Percentiles rank a stretch among this genome's conserved stretches.
Conservation (phyloP, 306 rosid genomes). For the Dicorynia guianensis region DNA sequence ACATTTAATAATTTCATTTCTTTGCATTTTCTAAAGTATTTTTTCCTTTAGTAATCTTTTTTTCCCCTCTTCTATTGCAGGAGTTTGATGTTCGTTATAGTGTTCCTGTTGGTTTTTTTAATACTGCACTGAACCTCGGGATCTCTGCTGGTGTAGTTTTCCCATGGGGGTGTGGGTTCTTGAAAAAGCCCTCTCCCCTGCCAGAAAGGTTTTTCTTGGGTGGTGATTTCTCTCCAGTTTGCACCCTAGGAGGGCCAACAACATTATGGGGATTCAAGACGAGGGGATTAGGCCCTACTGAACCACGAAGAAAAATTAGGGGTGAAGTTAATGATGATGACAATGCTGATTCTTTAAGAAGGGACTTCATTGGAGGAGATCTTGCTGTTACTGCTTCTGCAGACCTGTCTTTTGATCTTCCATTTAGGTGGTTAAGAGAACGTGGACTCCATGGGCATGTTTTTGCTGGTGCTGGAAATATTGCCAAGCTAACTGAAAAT, state of each 20-base stretch:
- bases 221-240: constrained; percentile 94
- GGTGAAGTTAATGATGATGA: constrained; percentile 51
- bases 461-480: constrained; percentile 85
- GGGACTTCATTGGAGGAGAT: constrained; percentile 88
- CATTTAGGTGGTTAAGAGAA: constrained; percentile 79
- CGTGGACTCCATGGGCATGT: constrained; percentile 82
- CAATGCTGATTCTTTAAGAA: constrained; percentile 48
- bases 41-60: constrained; percentile 27
- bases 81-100: constrained; percentile 82
- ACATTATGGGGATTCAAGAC: constrained; percentile 89
- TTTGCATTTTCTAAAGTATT: not conserved
- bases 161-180: constrained; percentile 84
- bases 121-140: constrained; percentile 83
- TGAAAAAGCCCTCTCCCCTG: constrained; percentile 77
- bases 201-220: constrained; percentile 91
- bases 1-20: constrained; percentile 1
- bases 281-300: constrained; percentile 84
- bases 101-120: constrained; percentile 77
- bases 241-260: constrained; percentile 79
- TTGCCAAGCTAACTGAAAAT: constrained; percentile 73
- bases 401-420: constrained; percentile 88
- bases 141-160: constrained; percentile 74
- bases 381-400: constrained; percentile 91
- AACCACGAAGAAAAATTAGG: constrained; percentile 65
- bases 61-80: constrained; percentile 50